Base-by-base conservation (phyloP, 2,329 filamentous ascomycete genomes). In the Tolypocladium tropicale region DNA sequence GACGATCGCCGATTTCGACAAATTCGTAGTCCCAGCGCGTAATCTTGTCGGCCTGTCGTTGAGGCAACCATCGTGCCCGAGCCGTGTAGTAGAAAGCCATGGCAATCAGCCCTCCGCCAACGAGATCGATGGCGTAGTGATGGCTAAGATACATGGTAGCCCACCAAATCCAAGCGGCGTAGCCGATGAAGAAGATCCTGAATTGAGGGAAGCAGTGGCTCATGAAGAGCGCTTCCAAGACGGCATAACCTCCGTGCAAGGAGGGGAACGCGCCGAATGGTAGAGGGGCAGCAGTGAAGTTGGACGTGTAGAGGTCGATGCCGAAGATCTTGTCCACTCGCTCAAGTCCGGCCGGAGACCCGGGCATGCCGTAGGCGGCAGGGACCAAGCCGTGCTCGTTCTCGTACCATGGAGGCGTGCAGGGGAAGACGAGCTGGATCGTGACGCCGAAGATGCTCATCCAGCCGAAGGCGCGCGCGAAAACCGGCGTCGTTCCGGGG, bases 131-230 rank as follows among this genome's bases (percentile, higher is more conserved):
- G 34, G 92, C 93, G 69, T 97, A 97, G 75, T 97, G 93, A 73
- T 97, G 93, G 66, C 90, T 95, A 54, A 97, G 82, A 69, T 97
- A 96, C 90, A 97, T 96, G 63, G 93, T 97, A 14, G 92, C 89
- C 91, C 93, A 97, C 89, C 91, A 96, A 65, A 96, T 85, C 93
- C 93, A 96, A 68, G 88, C 81, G 49, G 88, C 88, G 72, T 96
- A 97, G 61, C 82, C 78, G 60, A 92, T 81, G 73, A 95, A 95
- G 54, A 94, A 73, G 14, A 86, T 84, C 62, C 88, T 85, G 62
- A 95, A 81, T 59, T 83, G 84, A 5, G 93, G 93, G 78, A 97
- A 96, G 69, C 89, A 85, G 72, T 95, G 87, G 72, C 87, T 89
- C 85, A 97, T 89, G 78, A 96, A 96, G 18, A 96, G 80, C 25